Evolutionary conservation across 2,329 filamentous ascomycete species (phyloP).

Genomic region (Mollisia scopiformis): DNA sequence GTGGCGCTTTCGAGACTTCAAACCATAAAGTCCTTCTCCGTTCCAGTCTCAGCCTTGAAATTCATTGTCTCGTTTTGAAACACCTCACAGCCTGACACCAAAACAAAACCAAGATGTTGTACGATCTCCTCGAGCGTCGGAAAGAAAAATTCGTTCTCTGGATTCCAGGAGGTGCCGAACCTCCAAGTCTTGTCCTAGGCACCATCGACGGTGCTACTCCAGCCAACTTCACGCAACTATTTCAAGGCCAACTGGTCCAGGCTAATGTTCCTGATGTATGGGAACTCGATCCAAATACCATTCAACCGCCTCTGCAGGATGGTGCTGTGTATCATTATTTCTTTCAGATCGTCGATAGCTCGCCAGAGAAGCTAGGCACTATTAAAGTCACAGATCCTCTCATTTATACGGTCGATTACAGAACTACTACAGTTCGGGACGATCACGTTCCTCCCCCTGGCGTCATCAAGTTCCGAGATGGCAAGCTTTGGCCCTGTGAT

Average conservation of each 20-base stretch:
- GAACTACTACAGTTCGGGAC: not conserved
- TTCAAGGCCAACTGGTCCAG: slow-evolving; percentile 3
- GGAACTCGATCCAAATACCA: slow-evolving; percentile 23
- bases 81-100: not conserved
- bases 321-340: slow-evolving; percentile 20
- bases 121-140: slow-evolving; percentile 21
- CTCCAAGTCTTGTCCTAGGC: slow-evolving; percentile 16
- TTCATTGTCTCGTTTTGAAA: not conserved
- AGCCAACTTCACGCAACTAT: slow-evolving; percentile 6
- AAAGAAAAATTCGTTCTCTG: slow-evolving; percentile 21
- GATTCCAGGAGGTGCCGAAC: slow-evolving; percentile 7
- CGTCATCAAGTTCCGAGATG: slow-evolving; percentile 21
- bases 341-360: slow-evolving; percentile 21
- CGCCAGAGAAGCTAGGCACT: slow-evolving; percentile 11
- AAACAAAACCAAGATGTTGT: slow-evolving; percentile 9
- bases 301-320: slow-evolving; percentile 9
- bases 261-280: slow-evolving; percentile 14
- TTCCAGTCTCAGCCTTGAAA: too few relatives aligned
- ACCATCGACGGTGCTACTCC: slow-evolving; percentile 2
- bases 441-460: slow-evolving; percentile 17
- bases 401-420: slow-evolving; percentile 22
- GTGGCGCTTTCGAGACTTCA: not conserved
- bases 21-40: not conserved
- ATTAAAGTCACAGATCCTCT: slow-evolving; percentile 22
- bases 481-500: slow-evolving; percentile 25